phyloP scores from a whole-genome alignment of 495 filamentous ascomycete genomes.

The Beverwykella pulmonaria region DNA sequence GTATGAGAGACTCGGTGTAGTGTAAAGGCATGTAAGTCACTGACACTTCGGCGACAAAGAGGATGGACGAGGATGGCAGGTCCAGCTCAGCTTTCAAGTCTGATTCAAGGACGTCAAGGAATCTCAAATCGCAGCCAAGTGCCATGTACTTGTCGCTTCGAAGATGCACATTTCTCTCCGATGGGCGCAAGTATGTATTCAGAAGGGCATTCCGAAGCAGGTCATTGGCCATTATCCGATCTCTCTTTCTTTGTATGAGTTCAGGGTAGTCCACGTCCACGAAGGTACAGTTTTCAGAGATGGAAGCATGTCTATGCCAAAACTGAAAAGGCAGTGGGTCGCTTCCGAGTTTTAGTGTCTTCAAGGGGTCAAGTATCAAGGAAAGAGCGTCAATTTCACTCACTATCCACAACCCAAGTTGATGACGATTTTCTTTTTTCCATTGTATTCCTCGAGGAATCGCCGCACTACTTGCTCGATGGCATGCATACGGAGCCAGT shows the following conservation, averaged over 20 bases:
- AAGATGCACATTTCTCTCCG: slow-evolving; percentile 44
- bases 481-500: slow-evolving; percentile 81
- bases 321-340: slow-evolving; percentile 91
- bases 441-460: slow-evolving; percentile 65
- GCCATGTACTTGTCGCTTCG: slow-evolving; percentile 73
- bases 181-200: slow-evolving; percentile 4
- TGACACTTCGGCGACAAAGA: slow-evolving; percentile 87
- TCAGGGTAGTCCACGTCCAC: slow-evolving; percentile 87
- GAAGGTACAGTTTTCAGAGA: slow-evolving; percentile 64
- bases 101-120: slow-evolving; percentile 59
- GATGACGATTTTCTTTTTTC: slow-evolving; percentile 71
- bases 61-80: slow-evolving; percentile 59
- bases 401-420: slow-evolving; percentile 93
- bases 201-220: slow-evolving; percentile 57
- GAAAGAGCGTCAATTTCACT: slow-evolving; percentile 46
- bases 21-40: slow-evolving; percentile 84
- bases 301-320: slow-evolving; percentile 61
- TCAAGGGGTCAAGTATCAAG: not conserved
- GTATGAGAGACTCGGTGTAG: slow-evolving; percentile 72
- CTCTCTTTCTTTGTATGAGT: slow-evolving; percentile 73
- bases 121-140: slow-evolving; percentile 79
- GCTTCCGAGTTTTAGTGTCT: slow-evolving; percentile 45
- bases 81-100: slow-evolving; percentile 60
- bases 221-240: slow-evolving; percentile 61
- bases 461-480: slow-evolving; percentile 70